Evolutionary conservation across 2,329 filamentous ascomycete species (phyloP), one percentile per base, ranked within the genome.

Genomic region (Scedosporium dehoogii): DNA sequence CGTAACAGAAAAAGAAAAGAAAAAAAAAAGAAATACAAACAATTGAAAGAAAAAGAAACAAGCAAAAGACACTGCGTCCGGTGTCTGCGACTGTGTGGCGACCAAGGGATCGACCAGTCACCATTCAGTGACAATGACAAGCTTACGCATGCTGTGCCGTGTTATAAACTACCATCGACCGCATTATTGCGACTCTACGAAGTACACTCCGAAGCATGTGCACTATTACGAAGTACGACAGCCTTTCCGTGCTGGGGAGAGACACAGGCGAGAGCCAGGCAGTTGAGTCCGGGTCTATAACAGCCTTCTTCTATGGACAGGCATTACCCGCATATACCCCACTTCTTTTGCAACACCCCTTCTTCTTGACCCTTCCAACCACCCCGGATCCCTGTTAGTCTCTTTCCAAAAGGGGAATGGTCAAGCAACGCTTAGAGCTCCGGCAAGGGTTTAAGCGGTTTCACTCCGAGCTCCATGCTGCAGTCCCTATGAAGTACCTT

Each of bases 371-470:
- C 12, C 29, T 56, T 51, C 59, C 59, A 61, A 51, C 59, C 59
- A 61, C 59, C 59, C 42, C 12, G 7, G 16, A 38, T 48, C 59
- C 59, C 59, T 61, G 59, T 21, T 23, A n/a, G 29, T 5, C 2
- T 48, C 33, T 42, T n/a, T 61, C 48, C 59, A 29, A 42, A 27
- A 53, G 12, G 14, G 59, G 59, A 16, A 56, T 55, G 21, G 59
- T 42, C 25, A 12, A 23, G 59, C 42, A 14, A 33, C 46, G 42
- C 59, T 55, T 23, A 56, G 59, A 61, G 59, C 42, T 38, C 59
- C 44, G 59, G 42, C 59, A 60, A 60, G 59, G 59, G 59, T 48
- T 61, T 29, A 61, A 61, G 59, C 59, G 59, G 59, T 61, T 61
- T 61, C 59, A 61, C 55, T 21, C 44, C 25, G 59, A 51, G 46